Base-by-base conservation (phyloP, 306 rosid species). In the Castanea crenata region DNA sequence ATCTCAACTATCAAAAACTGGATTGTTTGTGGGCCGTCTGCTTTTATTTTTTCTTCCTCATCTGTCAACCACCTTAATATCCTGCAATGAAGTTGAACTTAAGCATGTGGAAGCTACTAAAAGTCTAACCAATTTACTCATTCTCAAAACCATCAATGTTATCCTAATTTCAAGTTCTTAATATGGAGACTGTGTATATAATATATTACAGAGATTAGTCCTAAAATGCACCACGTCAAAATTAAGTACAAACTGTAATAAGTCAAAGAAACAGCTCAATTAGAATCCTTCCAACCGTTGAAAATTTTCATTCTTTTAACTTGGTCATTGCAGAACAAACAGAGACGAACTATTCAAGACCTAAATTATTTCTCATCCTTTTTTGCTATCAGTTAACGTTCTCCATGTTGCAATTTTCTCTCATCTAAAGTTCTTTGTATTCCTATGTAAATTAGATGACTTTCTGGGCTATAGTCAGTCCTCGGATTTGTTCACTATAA, bases 1-100 rank as follows among this genome's bases (percentile, higher is more conserved):
- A 95, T 95, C 83, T 95, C 98, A 73, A 93, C 91, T 49, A 94
- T 86, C 89, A 93, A 79, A 88, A 84, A 91, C 77, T 89, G 93
- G 86, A 92, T 88, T 79, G 62, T 83, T 76, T 91, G 85, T 73
- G 13, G 82, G 85, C 84, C 78, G 14, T 71, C 88, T 85, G 67
- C 85, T 85, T 80, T 91, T n/a, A 32, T 67, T 29, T 21, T 80
- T 71, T 87, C 92, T 83, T 95, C 99, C 83, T 95, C 99, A 34
- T 95, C 93, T 12, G 74, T 76, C 81, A 95, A 69, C 97, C 94
- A 93, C 88, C 99, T 93, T 79, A 95, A 81, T 76, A 88, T 87
- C 88, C 98, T 95, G 92, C 82, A 85, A 79, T 31, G 65, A 2
- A 82, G 51, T 76, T 49, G 12, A 82, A 63, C 75, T 76, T 63